Evolutionary conservation across 225 moss, liverwort and hornwort genomes (phyloP).

Genomic region (Pseudisothecium myosuroides): DNA sequence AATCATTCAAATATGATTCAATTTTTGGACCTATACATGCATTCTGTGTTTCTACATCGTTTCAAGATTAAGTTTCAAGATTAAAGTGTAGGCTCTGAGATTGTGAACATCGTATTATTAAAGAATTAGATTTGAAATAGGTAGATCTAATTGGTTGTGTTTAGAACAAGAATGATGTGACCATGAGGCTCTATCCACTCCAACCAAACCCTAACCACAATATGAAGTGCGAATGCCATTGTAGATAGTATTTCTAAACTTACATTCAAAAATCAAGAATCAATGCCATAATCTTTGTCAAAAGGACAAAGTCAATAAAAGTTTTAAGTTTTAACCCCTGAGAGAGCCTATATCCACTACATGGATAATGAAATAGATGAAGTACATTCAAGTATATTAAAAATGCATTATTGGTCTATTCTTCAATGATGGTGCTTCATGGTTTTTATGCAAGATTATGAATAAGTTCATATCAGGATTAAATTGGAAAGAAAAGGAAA

Average conservation of each 20-base stretch:
- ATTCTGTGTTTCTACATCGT: too few relatives aligned
- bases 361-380: neutral
- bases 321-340: neutral
- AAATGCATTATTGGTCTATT: neutral
- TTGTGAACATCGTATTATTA: neutral
- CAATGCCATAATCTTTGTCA: too few relatives aligned
- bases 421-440: too few relatives aligned
- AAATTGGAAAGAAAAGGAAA: neutral
- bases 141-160: neutral
- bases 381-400: neutral
- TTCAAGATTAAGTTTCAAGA: too few relatives aligned
- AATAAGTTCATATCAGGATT: neutral
- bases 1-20: neutral
- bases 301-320: too few relatives aligned
- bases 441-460: neutral
- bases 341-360: rapidly evolving
- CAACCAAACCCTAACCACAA: too few relatives aligned
- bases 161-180: too few relatives aligned
- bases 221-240: too few relatives aligned
- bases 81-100: neutral
- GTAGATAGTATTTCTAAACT: too few relatives aligned
- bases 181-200: too few relatives aligned
- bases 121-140: neutral
- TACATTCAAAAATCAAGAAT: too few relatives aligned
- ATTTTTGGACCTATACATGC: neutral